Base-by-base conservation (phyloP, 345 rosid genomes). In the Adansonia digitata region DNA sequence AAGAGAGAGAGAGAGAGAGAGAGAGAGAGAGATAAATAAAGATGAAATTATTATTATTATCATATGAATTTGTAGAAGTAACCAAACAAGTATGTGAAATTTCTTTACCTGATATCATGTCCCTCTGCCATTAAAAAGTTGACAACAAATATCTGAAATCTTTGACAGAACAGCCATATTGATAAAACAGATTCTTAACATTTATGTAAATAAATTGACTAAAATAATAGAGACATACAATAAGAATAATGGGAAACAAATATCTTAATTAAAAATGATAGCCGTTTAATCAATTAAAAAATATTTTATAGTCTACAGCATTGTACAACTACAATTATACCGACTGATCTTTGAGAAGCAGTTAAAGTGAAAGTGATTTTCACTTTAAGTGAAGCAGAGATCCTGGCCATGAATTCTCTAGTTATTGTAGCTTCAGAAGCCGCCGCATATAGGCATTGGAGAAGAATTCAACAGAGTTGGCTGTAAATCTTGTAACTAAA, bases 401-500 rank as follows among this genome's bases (percentile, higher is more conserved):
- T 31, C n/a, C 59, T 35, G 1, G 45, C 43, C 61, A 31, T 61
- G 69, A 73, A 34, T n/a, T n/a, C 69, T 46, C 59, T 61, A 26
- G n/a, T 26, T 45, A 40, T 26, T 42, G 55, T 40, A 73, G 26
- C 46, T 73, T 7, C 46, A 45, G 66, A 8, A 73, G 69, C 42
- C 61, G 60, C 69, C 57, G 45, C 29, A 57, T 60, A 27, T 29
- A 29, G 1, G 53, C 60, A 43, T 27, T 60, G 69, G 52, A 60
- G 59, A 61, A 61, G 69, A 45, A 73, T 62, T 69, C 76, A 31
- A 61, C 76, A 60, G 7, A 22, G n/a, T 46, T 61, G 60, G 42
- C 1, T 45, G 68, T 27, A 39, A 59, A 45, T 27, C 69, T n/a
- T 29, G 69, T 73, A 60, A 13, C 20, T 73, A 45, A 12, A 46